Evolutionary conservation across 2,329 filamentous ascomycete genomes (phyloP), one percentile per base, ranked within the genome.

Genomic region (Cladosporium velox): DNA sequence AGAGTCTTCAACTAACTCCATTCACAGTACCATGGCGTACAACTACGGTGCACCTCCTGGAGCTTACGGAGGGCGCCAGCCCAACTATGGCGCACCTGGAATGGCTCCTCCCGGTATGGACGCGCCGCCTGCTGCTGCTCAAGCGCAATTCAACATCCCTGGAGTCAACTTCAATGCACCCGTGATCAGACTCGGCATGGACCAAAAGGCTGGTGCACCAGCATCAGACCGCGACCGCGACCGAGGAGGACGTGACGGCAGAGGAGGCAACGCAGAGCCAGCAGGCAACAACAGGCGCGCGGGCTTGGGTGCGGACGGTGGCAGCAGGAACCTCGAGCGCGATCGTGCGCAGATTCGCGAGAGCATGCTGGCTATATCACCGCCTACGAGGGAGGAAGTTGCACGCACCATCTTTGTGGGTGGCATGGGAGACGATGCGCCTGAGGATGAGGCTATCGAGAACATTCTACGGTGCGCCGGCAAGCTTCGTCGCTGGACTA

Each of bases 141-240:
- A 26, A 8, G 92, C 88, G 8, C 63, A 59, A 79, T 97, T 97
- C 80, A 91, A 96, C 82, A 88, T 92, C 59, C 94, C 11, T 34
- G 96, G 96, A 78, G 97, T 99, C 83, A 97, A 99, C 82, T 97
- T 98, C 83, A 96, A 91, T 75, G 95, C 95, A 41, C 93, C 94
- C 65, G 93, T 98, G 67, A 98, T 99, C 75, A 91, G 95, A 65
- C 86, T 99, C 55, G 95, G 94, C 51, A 94, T 93, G 1, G 86
- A 89, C 4, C 86, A 81, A 24, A 64, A 59, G 62, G 18, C 52
- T 47, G 52, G 52, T 7, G 5, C 62, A n/a, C 41, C 54, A 6
- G 26, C 77, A 74, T 35, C 65, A 44, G 77, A 77, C 55, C 62
- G 62, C 41, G 55, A 58, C 18, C 55, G 47, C 51, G 60, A 63